Percentiles rank a stretch among this genome's conserved stretches.
Conservation (phyloP, 768 basidiomycete species). For the Chalciporus sphaerocephalus region DNA sequence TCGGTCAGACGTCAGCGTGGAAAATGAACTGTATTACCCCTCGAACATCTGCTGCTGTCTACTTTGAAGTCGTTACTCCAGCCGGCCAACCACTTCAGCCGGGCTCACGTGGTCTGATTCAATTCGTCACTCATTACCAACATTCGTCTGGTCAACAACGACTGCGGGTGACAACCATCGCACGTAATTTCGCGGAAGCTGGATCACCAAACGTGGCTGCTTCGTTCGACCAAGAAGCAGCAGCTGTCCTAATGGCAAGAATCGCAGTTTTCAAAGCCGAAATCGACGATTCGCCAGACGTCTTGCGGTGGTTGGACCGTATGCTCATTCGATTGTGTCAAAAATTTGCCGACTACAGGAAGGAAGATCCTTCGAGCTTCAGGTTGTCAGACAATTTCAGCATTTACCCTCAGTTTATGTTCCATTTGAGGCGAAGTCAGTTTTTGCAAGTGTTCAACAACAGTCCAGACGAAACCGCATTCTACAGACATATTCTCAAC, state of each 20-base stretch:
- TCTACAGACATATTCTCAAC: slow-evolving; percentile 93
- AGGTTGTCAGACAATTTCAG: slow-evolving; percentile 92
- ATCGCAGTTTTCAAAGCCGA: slow-evolving; percentile 99
- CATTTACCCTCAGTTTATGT: slow-evolving; percentile 99
- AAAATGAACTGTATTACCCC: slow-evolving; percentile 90
- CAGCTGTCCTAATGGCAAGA: slow-evolving; percentile 96
- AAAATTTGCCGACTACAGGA: slow-evolving; percentile 98
- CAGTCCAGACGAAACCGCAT: slow-evolving; percentile 98
- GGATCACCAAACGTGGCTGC: slow-evolving; percentile 91
- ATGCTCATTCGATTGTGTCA: slow-evolving; percentile 99
- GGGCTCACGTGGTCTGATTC: slow-evolving; percentile 89
- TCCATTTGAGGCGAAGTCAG: slow-evolving; percentile 94
- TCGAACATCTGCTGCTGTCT: slow-evolving; percentile 83
- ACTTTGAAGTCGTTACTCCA: slow-evolving; percentile 98
- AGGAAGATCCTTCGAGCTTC: slow-evolving; percentile 95
- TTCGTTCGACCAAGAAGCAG: slow-evolving; percentile 96
- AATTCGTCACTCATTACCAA: slow-evolving; percentile 98
- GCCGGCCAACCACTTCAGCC: slow-evolving; percentile 89
- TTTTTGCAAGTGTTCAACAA: slow-evolving; percentile 99
- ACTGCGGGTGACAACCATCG: slow-evolving; percentile 95
- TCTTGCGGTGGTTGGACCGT: slow-evolving; percentile 93
- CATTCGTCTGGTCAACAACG: slow-evolving; percentile 94
- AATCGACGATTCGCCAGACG: slow-evolving; percentile 96
- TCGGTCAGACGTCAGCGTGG: slow-evolving; percentile 98
- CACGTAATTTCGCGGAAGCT: slow-evolving; percentile 95